Percentiles rank a stretch among this genome's conserved stretches.
phyloP scores from a whole-genome alignment of 805 yeast species.

The Starmerella apis region DNA sequence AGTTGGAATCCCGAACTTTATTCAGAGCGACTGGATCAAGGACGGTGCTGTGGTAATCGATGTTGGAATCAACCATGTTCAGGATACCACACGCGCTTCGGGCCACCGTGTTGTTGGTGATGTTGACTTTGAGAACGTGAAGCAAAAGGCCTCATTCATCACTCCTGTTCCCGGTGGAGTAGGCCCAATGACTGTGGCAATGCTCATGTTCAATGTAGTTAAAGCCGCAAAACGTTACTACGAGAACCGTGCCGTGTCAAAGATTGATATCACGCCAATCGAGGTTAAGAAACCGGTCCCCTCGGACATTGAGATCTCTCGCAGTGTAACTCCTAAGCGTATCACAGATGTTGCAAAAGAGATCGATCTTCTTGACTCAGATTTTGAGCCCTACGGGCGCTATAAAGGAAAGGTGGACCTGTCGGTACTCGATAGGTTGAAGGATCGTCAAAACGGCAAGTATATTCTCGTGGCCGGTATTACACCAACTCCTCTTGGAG shows the following conservation, averaged over 20 bases:
- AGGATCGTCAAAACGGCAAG: constrained; percentile 59
- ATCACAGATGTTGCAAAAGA: constrained; percentile 68
- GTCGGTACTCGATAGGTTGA: constrained; percentile 57
- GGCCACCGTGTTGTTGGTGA: constrained; percentile 87
- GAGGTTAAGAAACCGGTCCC: constrained; percentile 62
- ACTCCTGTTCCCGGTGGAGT: constrained; percentile 99
- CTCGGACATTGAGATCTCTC: constrained; percentile 78
- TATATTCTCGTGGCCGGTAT: constrained; percentile 91
- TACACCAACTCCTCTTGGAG: constrained; percentile 97
- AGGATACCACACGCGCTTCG: constrained; percentile 60
- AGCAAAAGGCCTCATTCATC: constrained; percentile 52
- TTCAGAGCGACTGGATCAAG: constrained; percentile 81
- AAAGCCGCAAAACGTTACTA: constrained; percentile 61
- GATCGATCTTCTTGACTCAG: constrained; percentile 64
- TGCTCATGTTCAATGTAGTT: constrained; percentile 78
- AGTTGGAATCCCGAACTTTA: constrained; percentile 73
- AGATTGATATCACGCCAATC: constrained; percentile 47
- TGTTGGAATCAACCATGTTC: constrained; percentile 86
- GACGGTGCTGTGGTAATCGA: constrained; percentile 81
- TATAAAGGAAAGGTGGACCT: constrained; percentile 83
- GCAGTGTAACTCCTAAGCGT: constrained; percentile 78
- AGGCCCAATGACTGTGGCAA: constrained; percentile 98
- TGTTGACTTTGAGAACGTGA: constrained; percentile 62
- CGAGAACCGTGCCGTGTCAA: constrained; percentile 38
- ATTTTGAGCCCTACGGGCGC: constrained; percentile 82